phyloP scores from a whole-genome alignment of 2,329 filamentous ascomycete species.

The Fusarium brevicatenulatum region DNA sequence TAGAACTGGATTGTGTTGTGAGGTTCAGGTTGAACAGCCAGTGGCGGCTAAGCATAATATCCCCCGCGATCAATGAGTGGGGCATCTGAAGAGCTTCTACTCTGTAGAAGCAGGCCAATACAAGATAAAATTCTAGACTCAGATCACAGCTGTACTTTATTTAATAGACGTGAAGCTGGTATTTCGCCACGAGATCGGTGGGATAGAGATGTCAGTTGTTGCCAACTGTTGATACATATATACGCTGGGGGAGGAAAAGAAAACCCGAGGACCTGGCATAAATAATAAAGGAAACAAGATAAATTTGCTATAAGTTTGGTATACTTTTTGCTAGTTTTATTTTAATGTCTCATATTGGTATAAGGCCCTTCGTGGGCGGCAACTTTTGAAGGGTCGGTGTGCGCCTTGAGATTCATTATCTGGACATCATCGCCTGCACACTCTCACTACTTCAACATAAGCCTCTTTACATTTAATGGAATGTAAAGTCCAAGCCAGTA shows the following conservation, averaged over 20 bases:
- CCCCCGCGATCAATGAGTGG: conserved; percentile 11
- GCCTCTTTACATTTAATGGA: neutral
- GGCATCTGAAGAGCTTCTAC: neutral
- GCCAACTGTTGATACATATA: neutral
- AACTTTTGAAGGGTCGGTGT: neutral
- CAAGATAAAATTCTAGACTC: neutral
- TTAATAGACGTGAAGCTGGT: neutral
- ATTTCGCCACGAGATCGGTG: neutral
- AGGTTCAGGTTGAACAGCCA: neutral
- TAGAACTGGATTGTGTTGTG: neutral
- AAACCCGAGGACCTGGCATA: too few relatives aligned
- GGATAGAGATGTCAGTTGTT: neutral
- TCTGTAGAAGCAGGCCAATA: neutral
- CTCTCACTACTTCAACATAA: neutral
- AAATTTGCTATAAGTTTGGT: too few relatives aligned
- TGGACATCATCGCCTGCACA: neutral
- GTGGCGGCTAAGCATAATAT: conserved; percentile 5
- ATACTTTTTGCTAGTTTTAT: neutral
- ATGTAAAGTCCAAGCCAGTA: neutral
- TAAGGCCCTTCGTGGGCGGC: neutral
- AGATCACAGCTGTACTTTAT: neutral
- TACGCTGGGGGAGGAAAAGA: neutral
- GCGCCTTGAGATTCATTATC: neutral
- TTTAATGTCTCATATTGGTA: neutral
- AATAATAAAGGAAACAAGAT: too few relatives aligned